Conservation (phyloP, 306 rosid genomes). For the Mimosa bimucronata region DNA sequence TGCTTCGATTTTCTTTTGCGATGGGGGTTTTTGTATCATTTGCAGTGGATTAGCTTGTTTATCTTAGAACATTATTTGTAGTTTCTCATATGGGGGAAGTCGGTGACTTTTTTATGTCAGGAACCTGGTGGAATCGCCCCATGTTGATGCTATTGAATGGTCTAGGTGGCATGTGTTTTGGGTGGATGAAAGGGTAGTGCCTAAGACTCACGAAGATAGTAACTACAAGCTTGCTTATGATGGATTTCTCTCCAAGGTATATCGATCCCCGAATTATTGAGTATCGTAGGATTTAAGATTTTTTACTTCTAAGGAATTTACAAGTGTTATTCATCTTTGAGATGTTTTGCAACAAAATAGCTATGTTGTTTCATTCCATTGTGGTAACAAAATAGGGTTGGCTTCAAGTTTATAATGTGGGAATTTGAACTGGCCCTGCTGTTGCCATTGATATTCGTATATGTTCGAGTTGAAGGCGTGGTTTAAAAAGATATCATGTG, state of each 20-base stretch:
- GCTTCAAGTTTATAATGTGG: background rate
- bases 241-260: slow-evolving; percentile 68
- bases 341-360: background rate
- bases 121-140: slow-evolving; percentile 60
- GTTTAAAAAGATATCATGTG: background rate
- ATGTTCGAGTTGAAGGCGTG: slow-evolving; percentile 15
- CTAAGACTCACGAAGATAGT: slow-evolving; percentile 62
- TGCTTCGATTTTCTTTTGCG: background rate
- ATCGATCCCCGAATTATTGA: slow-evolving; percentile 1
- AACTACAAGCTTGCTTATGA: slow-evolving; percentile 63
- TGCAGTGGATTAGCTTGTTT: background rate
- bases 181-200: slow-evolving; percentile 73
- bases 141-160: slow-evolving; percentile 55
- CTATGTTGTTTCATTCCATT: background rate
- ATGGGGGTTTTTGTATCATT: background rate
- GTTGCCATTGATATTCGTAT: background rate
- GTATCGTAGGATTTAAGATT: background rate
- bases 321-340: background rate
- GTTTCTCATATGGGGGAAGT: background rate
- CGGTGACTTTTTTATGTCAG: slow-evolving; percentile 34
- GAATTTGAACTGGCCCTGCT: background rate
- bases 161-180: slow-evolving; percentile 66
- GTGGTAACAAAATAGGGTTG: background rate
- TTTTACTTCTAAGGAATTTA: background rate
- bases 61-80: background rate